Base-by-base conservation (phyloP, 1,284 basidiomycete genomes). In the Volvariella volvacea region DNA sequence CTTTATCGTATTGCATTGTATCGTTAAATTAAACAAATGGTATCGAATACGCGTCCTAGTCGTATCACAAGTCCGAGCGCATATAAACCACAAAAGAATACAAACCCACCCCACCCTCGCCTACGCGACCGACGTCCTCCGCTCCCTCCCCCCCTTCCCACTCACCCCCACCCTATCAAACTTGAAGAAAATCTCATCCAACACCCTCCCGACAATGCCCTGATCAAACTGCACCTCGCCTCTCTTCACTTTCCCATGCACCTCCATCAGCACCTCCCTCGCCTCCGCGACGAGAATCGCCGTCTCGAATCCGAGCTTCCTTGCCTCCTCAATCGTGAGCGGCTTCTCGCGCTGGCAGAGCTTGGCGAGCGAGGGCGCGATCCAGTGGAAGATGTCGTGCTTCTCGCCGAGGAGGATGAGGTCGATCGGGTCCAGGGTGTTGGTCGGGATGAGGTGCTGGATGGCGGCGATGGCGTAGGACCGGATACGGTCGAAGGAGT, bases 361-460 rank as follows among this genome's bases (percentile, higher is more conserved):
- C 34, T 62, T 61, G 20, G 50, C 55, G 46, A 61, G 64, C n/a
- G 64, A 64, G 12, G 63, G 57, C 14, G 61, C 45, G 2, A 67
- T 50, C 67, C 66, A 69, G 14, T 56, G 49, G 1, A 49, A 53
- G 12, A 67, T 48, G 42, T 53, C 45, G 44, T 64, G 58, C 21
- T 54, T 54, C 16, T 57, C 57, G 3, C 56, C 63, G 20, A 68
- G 50, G 4, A 57, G 50, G 28, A 70, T 62, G 15, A 58, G 61
- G 41, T 70, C 63, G 21, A 63, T 56, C 16, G 65, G 34, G n/a
- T 36, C 34, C 34, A 36, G 15, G 4, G 34, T 7, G 15, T 15
- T 45, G 9, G 58, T 50, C n/a, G n/a, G n/a, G 1, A 60, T 53
- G 10, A 58, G 50, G 1, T 47, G 43, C 1, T 48, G 46, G 7